Evolutionary conservation across 768 basidiomycete species (phyloP), one percentile per base, ranked within the genome.

Genomic region (Hericium rajendrae): DNA sequence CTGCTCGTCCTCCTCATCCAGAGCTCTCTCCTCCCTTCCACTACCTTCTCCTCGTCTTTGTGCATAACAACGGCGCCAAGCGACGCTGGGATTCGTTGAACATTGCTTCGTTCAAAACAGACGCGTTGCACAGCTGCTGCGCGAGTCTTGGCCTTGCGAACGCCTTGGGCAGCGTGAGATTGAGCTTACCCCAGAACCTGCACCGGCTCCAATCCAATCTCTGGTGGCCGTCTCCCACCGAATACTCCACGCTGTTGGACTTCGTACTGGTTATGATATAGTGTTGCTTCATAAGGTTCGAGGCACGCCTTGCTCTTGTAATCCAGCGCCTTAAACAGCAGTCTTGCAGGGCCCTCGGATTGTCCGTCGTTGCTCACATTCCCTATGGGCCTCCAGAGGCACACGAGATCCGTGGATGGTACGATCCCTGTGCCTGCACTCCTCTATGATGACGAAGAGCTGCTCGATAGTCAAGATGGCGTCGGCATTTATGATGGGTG

Each of bases 401-500:
- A 76, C 67, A 78, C 82, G 40, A 72, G 69, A 63, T 62, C 71
- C 22, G 73, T 88, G 4, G 89, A 92, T 60, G 89, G 88, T 20
- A 83, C 85, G 0, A 89, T 91, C 43, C 91, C 91, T 4, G 74
- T 91, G 15, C 76, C 76, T 22, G 90, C 89, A 1, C 74, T 90
- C 15, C 75, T 94, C 0, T 93, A 90, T 66, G 76, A 80, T 13
- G 91, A 93, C 56, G 95, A 98, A 71, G 82, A 83, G 48, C 73
- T 89, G 32, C 72, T 89, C 2, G 76, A 81, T 6, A 81, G 78
- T 48, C 91, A 92, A 66, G 87, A 91, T 48, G 74, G 73, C 53
- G 85, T 97, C 5, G 94, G 94, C 1, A 84, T 98, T 56, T 98
- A 98, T 66, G 86, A 94, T 62, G 92, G 91, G 94, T 94, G 69